Percentiles rank a stretch among this genome's conserved stretches.
Evolutionary conservation across 352 stramenopile genomes (phyloP).

Genomic region (Phytophthora hybrid): DNA sequence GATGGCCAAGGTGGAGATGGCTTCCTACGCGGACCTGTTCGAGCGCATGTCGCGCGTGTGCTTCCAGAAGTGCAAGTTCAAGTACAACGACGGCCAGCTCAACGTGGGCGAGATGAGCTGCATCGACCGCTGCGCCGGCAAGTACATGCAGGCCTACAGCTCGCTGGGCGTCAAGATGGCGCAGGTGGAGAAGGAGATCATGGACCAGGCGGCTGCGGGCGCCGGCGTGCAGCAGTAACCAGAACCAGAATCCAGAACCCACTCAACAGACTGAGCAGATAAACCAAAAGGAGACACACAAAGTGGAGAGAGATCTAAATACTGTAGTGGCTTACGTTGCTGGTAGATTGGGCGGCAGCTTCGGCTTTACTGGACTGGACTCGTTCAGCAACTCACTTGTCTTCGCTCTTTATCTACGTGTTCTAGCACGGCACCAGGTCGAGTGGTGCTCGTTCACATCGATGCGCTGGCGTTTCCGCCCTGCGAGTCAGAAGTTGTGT

Average conservation of each 20-base stretch:
- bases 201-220: conserved; percentile 68
- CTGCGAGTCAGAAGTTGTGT: conserved; percentile 73
- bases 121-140: conserved; percentile 97
- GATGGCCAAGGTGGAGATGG: conserved; percentile 93
- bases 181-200: conserved; percentile 95
- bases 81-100: conserved; percentile 96
- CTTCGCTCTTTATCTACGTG: conserved; percentile 30
- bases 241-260: not conserved
- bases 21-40: conserved; percentile 92
- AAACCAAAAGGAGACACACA: not conserved
- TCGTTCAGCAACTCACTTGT: not conserved
- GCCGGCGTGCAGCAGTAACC: conserved; percentile 51
- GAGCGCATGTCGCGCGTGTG: conserved; percentile 92
- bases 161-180: conserved; percentile 95
- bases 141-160: conserved; percentile 98
- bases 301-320: conserved; percentile 56
- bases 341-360: not conserved
- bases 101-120: conserved; percentile 98
- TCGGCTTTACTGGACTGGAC: not conserved
- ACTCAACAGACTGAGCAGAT: conserved; percentile 16
- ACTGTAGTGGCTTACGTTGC: conserved; percentile 30
- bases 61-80: conserved; percentile 96
- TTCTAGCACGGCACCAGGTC: conserved; percentile 17
- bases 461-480: conserved; percentile 31
- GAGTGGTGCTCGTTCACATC: conserved; percentile 28